phyloP scores from a whole-genome alignment of 176 grass and related monocot genomes.

The Puccinellia tenuiflora region DNA sequence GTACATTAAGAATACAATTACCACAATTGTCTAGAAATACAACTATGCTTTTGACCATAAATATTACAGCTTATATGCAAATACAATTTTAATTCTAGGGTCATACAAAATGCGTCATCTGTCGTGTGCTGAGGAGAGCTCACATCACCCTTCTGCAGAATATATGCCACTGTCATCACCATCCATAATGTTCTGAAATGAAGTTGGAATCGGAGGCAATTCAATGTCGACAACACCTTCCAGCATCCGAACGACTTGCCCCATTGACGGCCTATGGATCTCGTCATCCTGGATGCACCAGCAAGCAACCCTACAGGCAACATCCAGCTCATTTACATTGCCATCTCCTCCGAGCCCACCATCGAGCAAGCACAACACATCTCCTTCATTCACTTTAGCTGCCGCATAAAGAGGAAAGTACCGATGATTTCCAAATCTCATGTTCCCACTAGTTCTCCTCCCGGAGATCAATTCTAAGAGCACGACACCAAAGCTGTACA shows the following conservation, averaged over 20 bases:
- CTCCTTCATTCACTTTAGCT: conserved; percentile 27
- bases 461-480: conserved; percentile 48
- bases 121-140: neutral
- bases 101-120: neutral
- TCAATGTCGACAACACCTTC: neutral
- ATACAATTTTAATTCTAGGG: neutral
- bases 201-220: conserved; percentile 24
- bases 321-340: neutral
- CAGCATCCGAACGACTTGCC: conserved; percentile 15
- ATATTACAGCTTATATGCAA: neutral
- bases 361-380: conserved; percentile 30
- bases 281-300: conserved; percentile 33
- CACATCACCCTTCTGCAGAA: neutral
- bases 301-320: conserved; percentile 15
- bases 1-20: neutral
- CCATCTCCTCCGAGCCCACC: neutral
- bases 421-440: neutral
- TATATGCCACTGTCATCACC: neutral
- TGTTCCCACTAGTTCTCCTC: neutral
- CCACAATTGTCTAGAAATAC: neutral
- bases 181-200: conserved; percentile 25
- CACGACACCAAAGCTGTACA: conserved; percentile 41
- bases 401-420: conserved; percentile 19
- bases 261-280: conserved; percentile 10
- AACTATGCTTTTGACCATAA: neutral